Base-by-base conservation (phyloP, 768 basidiomycete species). In the Termitomyces sp. region DNA sequence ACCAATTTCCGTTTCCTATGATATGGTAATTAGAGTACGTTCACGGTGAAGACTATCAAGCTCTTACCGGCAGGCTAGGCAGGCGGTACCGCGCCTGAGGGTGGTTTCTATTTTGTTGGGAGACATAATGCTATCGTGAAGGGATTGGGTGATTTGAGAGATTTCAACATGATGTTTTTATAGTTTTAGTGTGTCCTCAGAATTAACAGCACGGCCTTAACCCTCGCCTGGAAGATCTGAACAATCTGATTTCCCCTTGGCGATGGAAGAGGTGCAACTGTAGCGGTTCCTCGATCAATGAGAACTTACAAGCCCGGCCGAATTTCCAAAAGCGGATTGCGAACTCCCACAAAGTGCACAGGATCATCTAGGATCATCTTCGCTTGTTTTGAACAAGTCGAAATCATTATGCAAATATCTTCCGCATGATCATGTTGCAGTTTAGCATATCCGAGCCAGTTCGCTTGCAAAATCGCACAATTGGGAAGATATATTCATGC, bases 1-100 rank as follows among this genome's bases (percentile, higher is more conserved):
- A 80, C 78, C 64, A 80, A 63, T 60, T 80, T 80, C 53, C 77
- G 68, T 63, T 76, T 74, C 59, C 78, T 80, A 52, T 21, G 34
- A 11, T 27, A 47, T 19, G 12, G 34, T 25, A 38, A 43, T 45
- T 5, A 43, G 25, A 40, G 14, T 35, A 38, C n/a, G 17, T 38
- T 37, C 11, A 10, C 14, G 19, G 25, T 12, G 11, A 40, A 21
- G n/a, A 31, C 35, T 23, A 31, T 35, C 2, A 23, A 6, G 16
- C 23, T n/a, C 76, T 62, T 60, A 78, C 77, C 78, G 67, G 65
- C 77, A 78, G 29, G 74, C 73, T 17, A 78, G 67, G 66, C 77
- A 78, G 21, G 78, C 78, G 38, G 74, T 69, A 42, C 77, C 78
- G 49, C 78, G 68, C 59, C 73, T 72, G 44, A 79, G 65, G 40